phyloP scores from a whole-genome alignment of 2,329 filamentous ascomycete genomes.

The Herpomyces periplanetae region DNA sequence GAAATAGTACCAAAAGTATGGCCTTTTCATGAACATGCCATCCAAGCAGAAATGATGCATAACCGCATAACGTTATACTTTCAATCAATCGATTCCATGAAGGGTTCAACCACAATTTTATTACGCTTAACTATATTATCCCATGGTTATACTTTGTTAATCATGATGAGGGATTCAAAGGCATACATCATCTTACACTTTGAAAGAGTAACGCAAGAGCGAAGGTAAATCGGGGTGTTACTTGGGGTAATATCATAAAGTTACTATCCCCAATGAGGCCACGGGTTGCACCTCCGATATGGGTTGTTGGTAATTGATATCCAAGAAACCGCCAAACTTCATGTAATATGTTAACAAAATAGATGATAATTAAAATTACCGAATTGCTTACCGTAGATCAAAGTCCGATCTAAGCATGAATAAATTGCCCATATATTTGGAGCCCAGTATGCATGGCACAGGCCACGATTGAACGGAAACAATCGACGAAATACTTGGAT shows the following conservation, averaged over 20 bases:
- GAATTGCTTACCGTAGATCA: slow-evolving; percentile 28
- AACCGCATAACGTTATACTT: slow-evolving; percentile 62
- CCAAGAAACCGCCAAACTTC: slow-evolving; percentile 44
- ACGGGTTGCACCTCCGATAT: slow-evolving; percentile 55
- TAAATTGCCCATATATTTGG: slow-evolving; percentile 92
- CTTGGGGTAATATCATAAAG: slow-evolving; percentile 64
- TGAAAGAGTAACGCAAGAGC: slow-evolving; percentile 46
- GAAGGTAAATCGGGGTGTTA: slow-evolving; percentile 45
- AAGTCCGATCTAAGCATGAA: slow-evolving; percentile 43
- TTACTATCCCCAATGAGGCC: slow-evolving; percentile 72
- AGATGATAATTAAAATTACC: slow-evolving; percentile 1
- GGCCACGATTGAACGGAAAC: slow-evolving; percentile 66
- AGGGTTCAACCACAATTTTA: slow-evolving; percentile 41
- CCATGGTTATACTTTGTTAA: slow-evolving; percentile 1
- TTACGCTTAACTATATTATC: slow-evolving; percentile 18
- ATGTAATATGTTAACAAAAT: slow-evolving; percentile 7
- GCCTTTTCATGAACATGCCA: slow-evolving; percentile 98
- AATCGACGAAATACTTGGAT: slow-evolving; percentile 43
- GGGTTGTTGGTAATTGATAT: slow-evolving; percentile 26
- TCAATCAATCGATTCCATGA: slow-evolving; percentile 68
- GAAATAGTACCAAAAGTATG: slow-evolving; percentile 65
- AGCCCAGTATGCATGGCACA: slow-evolving; percentile 95
- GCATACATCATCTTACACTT: slow-evolving; percentile 10
- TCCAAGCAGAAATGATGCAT: slow-evolving; percentile 80
- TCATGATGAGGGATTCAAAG: not conserved